Conservation (phyloP, 176 grass and related monocot species). For the Alloteropsis semialata region DNA sequence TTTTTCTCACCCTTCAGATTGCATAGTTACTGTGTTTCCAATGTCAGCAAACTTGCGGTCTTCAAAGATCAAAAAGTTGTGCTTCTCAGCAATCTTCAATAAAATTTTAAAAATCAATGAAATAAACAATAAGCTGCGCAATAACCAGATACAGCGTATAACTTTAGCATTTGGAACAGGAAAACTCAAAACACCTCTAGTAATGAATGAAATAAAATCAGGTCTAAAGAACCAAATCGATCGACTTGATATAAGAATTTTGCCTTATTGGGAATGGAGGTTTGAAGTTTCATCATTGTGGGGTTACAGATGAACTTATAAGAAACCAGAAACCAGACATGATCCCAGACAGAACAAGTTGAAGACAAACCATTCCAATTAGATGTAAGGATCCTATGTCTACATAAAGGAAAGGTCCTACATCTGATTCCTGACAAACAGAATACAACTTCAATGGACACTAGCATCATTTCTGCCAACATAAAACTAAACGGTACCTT, state of each 20-base stretch:
- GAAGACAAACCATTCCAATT: neutral
- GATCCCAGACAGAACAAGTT: too few species aligned
- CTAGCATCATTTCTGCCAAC: slow-evolving; percentile 28
- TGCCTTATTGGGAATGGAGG: neutral
- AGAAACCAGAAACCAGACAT: neutral
- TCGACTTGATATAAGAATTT: neutral
- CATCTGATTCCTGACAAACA: neutral
- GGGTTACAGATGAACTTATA: neutral
- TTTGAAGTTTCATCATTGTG: neutral
- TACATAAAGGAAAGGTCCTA: neutral
- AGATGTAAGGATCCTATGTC: neutral
- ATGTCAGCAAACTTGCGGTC: slow-evolving; percentile 93
- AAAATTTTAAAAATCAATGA: neutral
- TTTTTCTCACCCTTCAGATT: slow-evolving; percentile 80
- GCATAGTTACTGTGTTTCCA: slow-evolving; percentile 91
- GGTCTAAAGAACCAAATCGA: neutral
- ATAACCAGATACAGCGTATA: neutral
- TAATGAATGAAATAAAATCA: neutral
- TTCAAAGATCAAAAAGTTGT: slow-evolving; percentile 92
- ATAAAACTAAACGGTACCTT: slow-evolving; percentile 57
- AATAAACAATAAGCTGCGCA: neutral
- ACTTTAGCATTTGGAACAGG: neutral
- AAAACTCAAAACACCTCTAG: neutral
- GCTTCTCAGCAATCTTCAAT: slow-evolving; percentile 81
- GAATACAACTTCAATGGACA: neutral